Conservation (phyloP, 164 flowering plant genomes). For the Sedum album region DNA sequence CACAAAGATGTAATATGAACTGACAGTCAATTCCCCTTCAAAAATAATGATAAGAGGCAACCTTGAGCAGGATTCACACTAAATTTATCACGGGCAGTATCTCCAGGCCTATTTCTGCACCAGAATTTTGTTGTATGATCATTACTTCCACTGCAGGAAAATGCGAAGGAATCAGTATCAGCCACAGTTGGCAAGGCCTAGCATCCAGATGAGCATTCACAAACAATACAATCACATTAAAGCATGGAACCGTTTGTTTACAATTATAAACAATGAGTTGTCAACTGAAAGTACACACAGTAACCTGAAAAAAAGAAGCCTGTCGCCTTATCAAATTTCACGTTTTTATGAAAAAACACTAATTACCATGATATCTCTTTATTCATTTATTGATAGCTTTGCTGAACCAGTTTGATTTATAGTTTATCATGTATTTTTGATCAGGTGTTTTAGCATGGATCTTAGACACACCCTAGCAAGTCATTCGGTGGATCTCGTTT, state of each 20-base stretch:
- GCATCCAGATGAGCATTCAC: too few relatives aligned
- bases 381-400: not conserved
- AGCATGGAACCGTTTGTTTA: not conserved
- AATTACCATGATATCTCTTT: too few relatives aligned
- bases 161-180: slow-evolving; percentile 3
- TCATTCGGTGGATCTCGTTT: not conserved
- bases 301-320: not conserved
- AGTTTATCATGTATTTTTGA: not conserved
- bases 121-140: slow-evolving; percentile 95
- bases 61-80: slow-evolving; percentile 69
- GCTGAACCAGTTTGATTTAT: not conserved
- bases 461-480: not conserved
- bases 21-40: not conserved
- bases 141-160: slow-evolving; percentile 85
- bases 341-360: too few relatives aligned
- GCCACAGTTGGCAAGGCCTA: not conserved
- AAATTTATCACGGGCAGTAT: slow-evolving; percentile 69
- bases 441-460: not conserved
- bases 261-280: not conserved
- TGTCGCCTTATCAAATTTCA: not conserved
- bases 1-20: not conserved
- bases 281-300: not conserved
- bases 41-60: slow-evolving; percentile 11
- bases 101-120: slow-evolving; percentile 99
- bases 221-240: too few relatives aligned